Base-by-base conservation (phyloP, 305 asterid species). In the Fraxinus xanthoxyloides region DNA sequence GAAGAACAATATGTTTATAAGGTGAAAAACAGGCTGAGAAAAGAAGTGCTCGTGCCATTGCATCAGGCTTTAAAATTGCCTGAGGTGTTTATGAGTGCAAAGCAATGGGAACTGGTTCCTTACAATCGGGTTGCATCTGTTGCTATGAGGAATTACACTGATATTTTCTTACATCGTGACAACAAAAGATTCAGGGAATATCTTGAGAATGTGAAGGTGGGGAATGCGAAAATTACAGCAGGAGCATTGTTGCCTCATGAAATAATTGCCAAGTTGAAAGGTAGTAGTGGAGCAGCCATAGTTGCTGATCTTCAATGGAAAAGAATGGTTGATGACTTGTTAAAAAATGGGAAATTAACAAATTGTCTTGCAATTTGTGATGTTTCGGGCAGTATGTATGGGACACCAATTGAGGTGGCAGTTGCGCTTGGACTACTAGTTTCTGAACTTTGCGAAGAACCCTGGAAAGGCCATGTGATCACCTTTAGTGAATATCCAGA, bases 171-270 rank as follows among this genome's bases (percentile, higher is more conserved):
- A 34, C 75, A 84, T 51, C 85, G 84, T 34, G 91, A 89, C 77
- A 23, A 51, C 1, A 83, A 83, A 67, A 84, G 91, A 84, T 89
- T 89, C 73, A 17, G 31, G 23, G 46, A 74, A 40, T 89, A 83
- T 69, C 87, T 89, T 61, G 75, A 83, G 79, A 78, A 89, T 13
- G 90, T 89, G 54, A 89, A 87, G 84, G 56, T 46, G 3, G 91
- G 90, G 51, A 80, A 89, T 38, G 85, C 83, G 0, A 89, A 85
- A 59, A 89, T 89, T 21, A 87, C 89, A 1, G 91, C 89, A 0
- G 90, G 92, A 6, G 92, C 92, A 5, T 82, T 89, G 83, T 85
- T 89, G 6, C 90, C 92, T 17, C 92, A 89, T 72, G 83, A 89
- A 87, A 85, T 89, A 15, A 82, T 89, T 13, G 43, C 21, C 23